phyloP scores from a whole-genome alignment of 1,284 basidiomycete genomes.

The Porphyrellus sp. region DNA sequence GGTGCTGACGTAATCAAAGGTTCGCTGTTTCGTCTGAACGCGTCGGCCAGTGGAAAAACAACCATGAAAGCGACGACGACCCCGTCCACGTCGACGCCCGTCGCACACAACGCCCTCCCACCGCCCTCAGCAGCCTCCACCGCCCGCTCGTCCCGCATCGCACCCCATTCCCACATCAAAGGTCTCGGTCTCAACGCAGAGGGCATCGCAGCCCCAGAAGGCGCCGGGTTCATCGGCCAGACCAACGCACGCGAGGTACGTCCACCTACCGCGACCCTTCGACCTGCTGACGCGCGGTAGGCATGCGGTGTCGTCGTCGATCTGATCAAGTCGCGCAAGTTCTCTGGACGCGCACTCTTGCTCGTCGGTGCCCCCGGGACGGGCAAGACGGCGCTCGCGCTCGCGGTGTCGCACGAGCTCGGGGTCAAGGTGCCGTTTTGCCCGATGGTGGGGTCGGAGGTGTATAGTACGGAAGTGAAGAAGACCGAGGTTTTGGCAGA shows the following conservation, averaged over 20 bases:
- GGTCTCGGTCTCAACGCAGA: slow-evolving; percentile 89
- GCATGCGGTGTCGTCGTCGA: slow-evolving; percentile 92
- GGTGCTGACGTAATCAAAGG: not conserved
- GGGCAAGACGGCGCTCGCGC: slow-evolving; percentile 92
- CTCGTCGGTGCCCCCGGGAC: slow-evolving; percentile 91
- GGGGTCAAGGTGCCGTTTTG: slow-evolving; percentile 96
- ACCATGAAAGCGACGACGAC: slow-evolving; percentile 40
- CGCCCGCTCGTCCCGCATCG: slow-evolving; percentile 80
- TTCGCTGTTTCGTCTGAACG: not conserved
- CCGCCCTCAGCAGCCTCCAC: slow-evolving; percentile 60
- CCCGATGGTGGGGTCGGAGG: slow-evolving; percentile 97
- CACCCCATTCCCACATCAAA: slow-evolving; percentile 93
- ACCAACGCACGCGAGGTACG: slow-evolving; percentile 83
- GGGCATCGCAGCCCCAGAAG: slow-evolving; percentile 71
- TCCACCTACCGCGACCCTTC: not conserved
- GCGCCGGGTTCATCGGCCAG: slow-evolving; percentile 92
- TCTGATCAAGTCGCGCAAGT: slow-evolving; percentile 85
- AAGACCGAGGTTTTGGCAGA: slow-evolving; percentile 99
- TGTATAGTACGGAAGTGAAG: slow-evolving; percentile 96
- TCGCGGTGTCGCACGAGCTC: slow-evolving; percentile 92
- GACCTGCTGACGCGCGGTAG: slow-evolving; percentile 39
- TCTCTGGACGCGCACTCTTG: slow-evolving; percentile 86
- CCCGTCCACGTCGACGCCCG: slow-evolving; percentile 47
- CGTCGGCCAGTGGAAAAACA: not conserved
- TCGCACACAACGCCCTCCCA: slow-evolving; percentile 68